Percentiles rank a stretch among this genome's conserved stretches.
phyloP scores from a whole-genome alignment of 1,284 basidiomycete species.

The Mrakiaceae sp. region DNA sequence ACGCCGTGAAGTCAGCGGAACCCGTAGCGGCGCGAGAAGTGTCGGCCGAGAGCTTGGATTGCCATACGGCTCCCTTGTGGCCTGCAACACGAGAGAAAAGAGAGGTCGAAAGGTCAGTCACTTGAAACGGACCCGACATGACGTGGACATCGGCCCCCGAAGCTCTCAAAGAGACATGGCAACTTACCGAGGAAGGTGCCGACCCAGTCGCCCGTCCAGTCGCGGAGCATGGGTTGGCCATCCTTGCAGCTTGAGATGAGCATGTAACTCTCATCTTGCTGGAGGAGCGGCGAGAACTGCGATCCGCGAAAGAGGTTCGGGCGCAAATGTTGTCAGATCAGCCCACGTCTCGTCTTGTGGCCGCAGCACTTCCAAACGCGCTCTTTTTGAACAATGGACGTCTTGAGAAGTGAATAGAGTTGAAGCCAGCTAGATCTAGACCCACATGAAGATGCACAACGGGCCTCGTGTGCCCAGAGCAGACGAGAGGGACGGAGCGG shows the following conservation, averaged over 20 bases:
- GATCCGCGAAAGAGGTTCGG: neutral
- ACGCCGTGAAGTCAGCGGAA: slow-evolving; percentile 97
- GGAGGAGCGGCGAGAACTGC: slow-evolving; percentile 17
- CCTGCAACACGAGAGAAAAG: slow-evolving; percentile 32
- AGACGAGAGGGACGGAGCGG: slow-evolving; percentile 16
- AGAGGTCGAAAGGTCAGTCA: neutral
- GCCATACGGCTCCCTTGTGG: slow-evolving; percentile 99
- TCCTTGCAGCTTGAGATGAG: slow-evolving; percentile 93
- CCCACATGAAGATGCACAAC: slow-evolving; percentile 17
- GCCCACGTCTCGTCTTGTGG: neutral
- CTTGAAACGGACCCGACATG: neutral
- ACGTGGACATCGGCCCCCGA: neutral
- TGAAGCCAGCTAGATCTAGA: neutral
- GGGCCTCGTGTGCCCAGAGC: slow-evolving; percentile 15
- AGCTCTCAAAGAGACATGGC: neutral
- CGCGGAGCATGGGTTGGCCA: slow-evolving; percentile 88
- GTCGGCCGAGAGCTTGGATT: slow-evolving; percentile 81
- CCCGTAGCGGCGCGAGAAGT: slow-evolving; percentile 79
- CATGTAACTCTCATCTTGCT: slow-evolving; percentile 64
- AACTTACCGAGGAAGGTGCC: slow-evolving; percentile 75
- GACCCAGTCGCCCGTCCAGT: slow-evolving; percentile 98
- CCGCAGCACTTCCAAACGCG: neutral
- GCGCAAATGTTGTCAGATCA: neutral
- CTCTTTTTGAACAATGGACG: too few relatives aligned
- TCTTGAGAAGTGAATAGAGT: neutral